Conservation (phyloP, 768 basidiomycete genomes). For the Tulasnella sp. region DNA sequence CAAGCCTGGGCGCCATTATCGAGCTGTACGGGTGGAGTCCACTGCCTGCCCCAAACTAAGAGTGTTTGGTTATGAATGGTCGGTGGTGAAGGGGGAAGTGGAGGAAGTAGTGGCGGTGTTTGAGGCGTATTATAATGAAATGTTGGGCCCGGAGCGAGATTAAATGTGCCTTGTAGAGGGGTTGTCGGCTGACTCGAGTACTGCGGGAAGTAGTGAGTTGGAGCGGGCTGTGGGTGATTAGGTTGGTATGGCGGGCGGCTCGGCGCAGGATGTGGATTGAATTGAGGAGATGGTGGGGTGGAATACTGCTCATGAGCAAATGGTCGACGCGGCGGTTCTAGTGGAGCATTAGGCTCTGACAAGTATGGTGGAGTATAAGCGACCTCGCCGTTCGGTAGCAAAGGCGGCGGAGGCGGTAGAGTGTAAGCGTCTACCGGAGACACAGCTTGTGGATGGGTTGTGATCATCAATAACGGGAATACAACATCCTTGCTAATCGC, state of each 20-base stretch:
- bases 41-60: background rate
- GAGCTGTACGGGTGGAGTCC: background rate
- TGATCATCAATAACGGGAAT: conserved; percentile 43
- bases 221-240: background rate
- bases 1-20: too few relatives aligned
- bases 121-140: background rate
- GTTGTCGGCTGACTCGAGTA: conserved; percentile 13
- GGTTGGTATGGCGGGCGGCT: conserved; percentile 3
- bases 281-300: conserved; percentile 11
- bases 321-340: conserved; percentile 10
- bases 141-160: background rate
- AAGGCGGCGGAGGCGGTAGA: conserved; percentile 14
- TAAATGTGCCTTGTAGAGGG: background rate
- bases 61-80: conserved; percentile 7
- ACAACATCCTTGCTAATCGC: conserved; percentile 54
- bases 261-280: background rate
- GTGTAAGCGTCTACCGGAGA: conserved; percentile 29
- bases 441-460: conserved; percentile 54
- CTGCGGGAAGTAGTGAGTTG: conserved; percentile 11
- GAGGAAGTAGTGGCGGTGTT: background rate
- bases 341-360: background rate
- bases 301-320: conserved; percentile 4
- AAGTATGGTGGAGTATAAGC: conserved; percentile 3
- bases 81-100: conserved; percentile 4
- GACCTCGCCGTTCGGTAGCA: background rate